Percentiles rank a stretch among this genome's conserved stretches.
Conservation (phyloP, 78 protist genomes). For the Monocercomonoides exilis region DNA sequence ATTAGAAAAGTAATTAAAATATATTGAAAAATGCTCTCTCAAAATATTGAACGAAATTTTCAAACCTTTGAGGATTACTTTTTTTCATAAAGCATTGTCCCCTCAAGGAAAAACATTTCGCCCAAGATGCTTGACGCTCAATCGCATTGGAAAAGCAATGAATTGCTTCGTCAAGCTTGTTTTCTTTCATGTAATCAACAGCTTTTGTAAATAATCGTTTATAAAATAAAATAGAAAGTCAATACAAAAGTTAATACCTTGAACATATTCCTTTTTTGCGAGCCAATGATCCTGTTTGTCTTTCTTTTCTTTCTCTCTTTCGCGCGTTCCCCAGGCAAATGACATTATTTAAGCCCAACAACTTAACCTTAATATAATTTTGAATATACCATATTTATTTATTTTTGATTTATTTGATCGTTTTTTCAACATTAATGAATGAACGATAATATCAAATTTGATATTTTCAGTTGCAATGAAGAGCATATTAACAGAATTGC, state of each 20-base stretch:
- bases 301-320: background rate
- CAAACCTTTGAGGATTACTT: background rate
- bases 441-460: background rate
- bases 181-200: background rate
- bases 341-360: no score
- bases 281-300: background rate
- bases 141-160: background rate
- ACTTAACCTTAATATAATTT: no score
- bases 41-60: no score
- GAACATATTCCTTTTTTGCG: background rate
- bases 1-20: background rate
- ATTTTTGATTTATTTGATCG: no score
- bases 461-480: background rate
- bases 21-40: no score
- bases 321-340: background rate
- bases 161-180: background rate
- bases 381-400: no score
- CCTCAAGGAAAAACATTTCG: background rate
- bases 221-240: background rate
- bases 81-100: constrained; percentile 8
- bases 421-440: no score
- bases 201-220: background rate
- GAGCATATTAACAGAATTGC: no score
- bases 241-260: background rate
- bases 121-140: background rate